Evolutionary conservation across 371 early-diverging fungal genomes (phyloP), one percentile per base, ranked within the genome.

Genomic region (Mortierella sp.): DNA sequence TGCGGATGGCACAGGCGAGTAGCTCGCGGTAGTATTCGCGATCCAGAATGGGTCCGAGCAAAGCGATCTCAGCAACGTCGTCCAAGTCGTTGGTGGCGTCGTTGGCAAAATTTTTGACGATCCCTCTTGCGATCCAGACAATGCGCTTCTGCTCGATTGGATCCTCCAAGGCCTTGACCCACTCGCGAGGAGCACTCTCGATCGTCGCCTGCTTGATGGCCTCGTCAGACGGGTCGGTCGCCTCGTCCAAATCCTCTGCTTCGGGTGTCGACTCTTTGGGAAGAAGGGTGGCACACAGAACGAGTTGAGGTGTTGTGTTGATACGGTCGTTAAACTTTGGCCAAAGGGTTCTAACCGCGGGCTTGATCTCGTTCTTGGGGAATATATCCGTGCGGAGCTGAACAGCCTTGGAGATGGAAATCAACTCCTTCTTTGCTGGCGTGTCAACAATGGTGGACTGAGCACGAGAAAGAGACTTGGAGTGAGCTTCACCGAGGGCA

Each of bases 1-100:
- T 53, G 29, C 39, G 39, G 2, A 65, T 8, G 22, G 66, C 52
- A 19, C 53, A 39, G 19, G 4, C 34, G 19, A 72, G 73, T 24
- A 72, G 44, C 13, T 41, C 13, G 40, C 73, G 73, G n/a, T 50
- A 72, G 19, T 63, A 40, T 22, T 64, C 64, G 13, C 47, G n/a
- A 16, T 64, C 50, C 10, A 71, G 50, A 24, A 64, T 48, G 10
- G 64, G 48, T 4, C 39, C 71, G 19, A 71, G 52, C 7, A 48
- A 14, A 19, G 40, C 50, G 14, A 71, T 34, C 50, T 71, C 71
- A 24, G 58, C 43, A 26, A 71, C 37, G 3, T 43, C 64, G 10
- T 64, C 48, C 7, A 40, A 29, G 26, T 47, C 43, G 48, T 71
- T 63, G 64, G 43, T 14, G 10, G 39, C 44, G 48, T 71, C 45